These are phyloP conservation scores for Bipolaris zeicola DNA, from an alignment of 2,329 filamentous ascomycete genomes.

Conservation along the genomic window DNA sequence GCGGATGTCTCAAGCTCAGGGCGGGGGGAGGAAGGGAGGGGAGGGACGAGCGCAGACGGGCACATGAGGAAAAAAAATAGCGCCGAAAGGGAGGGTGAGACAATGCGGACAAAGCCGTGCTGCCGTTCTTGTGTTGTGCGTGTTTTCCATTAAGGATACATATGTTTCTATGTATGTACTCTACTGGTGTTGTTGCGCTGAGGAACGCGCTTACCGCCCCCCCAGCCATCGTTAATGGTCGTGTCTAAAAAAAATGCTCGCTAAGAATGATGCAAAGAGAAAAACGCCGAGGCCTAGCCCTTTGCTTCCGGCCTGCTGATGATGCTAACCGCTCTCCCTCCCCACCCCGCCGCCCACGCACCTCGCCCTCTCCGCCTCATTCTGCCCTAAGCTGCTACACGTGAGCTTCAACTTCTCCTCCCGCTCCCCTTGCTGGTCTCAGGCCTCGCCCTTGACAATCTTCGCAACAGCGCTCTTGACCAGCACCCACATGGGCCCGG, in stretches of 20 bases:
- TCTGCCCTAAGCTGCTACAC: neutral
- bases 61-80: neutral
- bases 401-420: neutral
- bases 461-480: constrained; percentile 32
- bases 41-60: neutral
- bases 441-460: constrained; percentile 34
- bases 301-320: constrained; percentile 1
- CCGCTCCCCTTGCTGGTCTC: constrained; percentile 3
- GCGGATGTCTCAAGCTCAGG: neutral
- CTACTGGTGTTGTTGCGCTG: neutral
- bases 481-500: constrained; percentile 36
- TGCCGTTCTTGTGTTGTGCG: neutral
- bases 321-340: constrained; percentile 1
- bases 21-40: neutral
- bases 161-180: neutral
- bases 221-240: constrained; percentile 8
- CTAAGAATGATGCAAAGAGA: constrained; percentile 7
- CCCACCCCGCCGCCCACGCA: neutral
- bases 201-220: constrained; percentile 4
- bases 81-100: neutral
- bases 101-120: neutral
- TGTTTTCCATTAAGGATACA: neutral
- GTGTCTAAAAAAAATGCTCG: constrained; percentile 8
- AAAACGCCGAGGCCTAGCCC: constrained; percentile 10
- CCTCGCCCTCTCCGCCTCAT: neutral